These are phyloP conservation scores for Arthrobotrys megalospora DNA, from an alignment of 2,329 filamentous ascomycete genomes.

Conservation along the genomic window DNA sequence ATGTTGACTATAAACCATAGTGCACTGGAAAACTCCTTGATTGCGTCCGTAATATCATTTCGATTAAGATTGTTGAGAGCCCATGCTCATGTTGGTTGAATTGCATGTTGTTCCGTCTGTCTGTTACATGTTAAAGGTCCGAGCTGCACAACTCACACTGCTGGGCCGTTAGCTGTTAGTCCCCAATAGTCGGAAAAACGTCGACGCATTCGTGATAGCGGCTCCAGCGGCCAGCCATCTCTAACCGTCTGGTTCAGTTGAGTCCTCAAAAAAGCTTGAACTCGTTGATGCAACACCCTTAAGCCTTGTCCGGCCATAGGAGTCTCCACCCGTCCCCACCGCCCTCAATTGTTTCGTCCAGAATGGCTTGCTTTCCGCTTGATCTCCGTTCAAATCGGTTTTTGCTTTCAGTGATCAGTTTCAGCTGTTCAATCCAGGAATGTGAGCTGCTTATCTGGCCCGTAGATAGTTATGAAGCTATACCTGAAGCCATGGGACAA, in stretches of 20 bases:
- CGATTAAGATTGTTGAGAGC: conserved; percentile 34
- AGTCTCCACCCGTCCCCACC: conserved; percentile 5
- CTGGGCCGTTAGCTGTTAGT: conserved; percentile 43
- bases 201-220: conserved; percentile 59
- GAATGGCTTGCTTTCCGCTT: conserved; percentile 24
- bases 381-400: conserved; percentile 7
- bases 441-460: conserved; percentile 29
- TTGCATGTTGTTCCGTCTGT: conserved; percentile 8
- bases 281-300: conserved; percentile 21
- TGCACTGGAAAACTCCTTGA: conserved; percentile 25
- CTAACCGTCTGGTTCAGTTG: conserved; percentile 54
- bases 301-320: conserved; percentile 37
- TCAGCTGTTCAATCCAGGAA: conserved; percentile 35
- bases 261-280: conserved; percentile 30
- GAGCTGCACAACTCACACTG: conserved; percentile 47
- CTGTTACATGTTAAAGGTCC: conserved; percentile 32
- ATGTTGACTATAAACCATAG: conserved; percentile 35
- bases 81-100: conserved; percentile 35
- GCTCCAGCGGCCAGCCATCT: conserved; percentile 48
- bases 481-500: conserved; percentile 21
- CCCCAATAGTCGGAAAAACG: conserved; percentile 33
- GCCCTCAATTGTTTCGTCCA: conserved; percentile 29
- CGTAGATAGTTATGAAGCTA: conserved; percentile 30
- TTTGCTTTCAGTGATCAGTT: conserved; percentile 30
- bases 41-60: conserved; percentile 32